Evolutionary conservation across 345 rosid genomes (phyloP), one percentile per base, ranked within the genome.

Genomic region (Draba incana): DNA sequence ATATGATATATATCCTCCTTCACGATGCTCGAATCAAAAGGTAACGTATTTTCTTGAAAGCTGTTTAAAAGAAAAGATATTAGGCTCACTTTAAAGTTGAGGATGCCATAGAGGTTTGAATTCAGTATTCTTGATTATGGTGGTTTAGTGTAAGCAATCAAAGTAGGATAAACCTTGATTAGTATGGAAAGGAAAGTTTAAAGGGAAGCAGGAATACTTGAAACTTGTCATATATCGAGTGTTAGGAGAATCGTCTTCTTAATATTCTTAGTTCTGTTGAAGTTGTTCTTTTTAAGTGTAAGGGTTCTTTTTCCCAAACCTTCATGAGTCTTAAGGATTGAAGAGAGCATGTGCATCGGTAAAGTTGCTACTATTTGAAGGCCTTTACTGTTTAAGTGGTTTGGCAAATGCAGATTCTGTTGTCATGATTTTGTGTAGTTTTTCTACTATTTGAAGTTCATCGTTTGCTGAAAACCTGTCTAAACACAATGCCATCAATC

Each of bases 21-120:
- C 90, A 86, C 27, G 98, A 93, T 43, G 76, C 78, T n/a, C 87
- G 98, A 23, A 81, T 93, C 66, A 84, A 84, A 77, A 93, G 98
- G 98, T 90, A 74, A 55, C 45, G 13, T 0, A 55, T 31, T 61
- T 44, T 38, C 42, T 39, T 16, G 5, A 42, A 50, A 0, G n/a
- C 38, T 33, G 7, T 33, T 33, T 33, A 4, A 28, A 50, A 51
- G 71, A 46, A 16, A 3, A 30, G 4, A 4, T 5, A 35, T 57
- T 57, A 13, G 38, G 25, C 15, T 45, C 56, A 38, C 42, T 24
- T 47, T 35, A 20, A 3, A 51, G 20, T 4, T 14, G 20, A 44
- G 3, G 3, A 47, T 68, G 30, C 10, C 47, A 1, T 57, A 31
- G 27, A 24, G 20, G 43, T 59, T 50, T 38, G 51, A 13, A 12